A percentile compares a stretch with the other conserved stretches of the same genome.
Conservation (phyloP, 345 rosid species). For the Eucalyptus coolabah region DNA sequence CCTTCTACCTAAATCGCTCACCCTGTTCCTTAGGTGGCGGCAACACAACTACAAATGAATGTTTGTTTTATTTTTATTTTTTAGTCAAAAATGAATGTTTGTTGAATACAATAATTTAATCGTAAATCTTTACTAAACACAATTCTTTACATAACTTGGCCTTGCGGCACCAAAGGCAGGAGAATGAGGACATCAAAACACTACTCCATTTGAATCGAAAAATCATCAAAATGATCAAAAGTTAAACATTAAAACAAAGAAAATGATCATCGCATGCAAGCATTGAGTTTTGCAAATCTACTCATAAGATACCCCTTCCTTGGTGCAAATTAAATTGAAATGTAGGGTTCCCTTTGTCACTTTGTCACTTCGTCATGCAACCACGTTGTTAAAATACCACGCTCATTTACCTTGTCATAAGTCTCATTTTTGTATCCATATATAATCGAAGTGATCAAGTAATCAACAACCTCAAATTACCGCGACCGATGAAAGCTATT, state of each 20-base stretch:
- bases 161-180: neutral
- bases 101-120: neutral
- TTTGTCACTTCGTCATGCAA: neutral
- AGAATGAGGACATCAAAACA: neutral
- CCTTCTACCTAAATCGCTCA: too few relatives aligned
- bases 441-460: neutral
- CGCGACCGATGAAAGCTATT: fast-evolving
- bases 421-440: neutral
- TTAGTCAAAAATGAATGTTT: neutral
- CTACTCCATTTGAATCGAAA: neutral
- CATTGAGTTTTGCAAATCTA: neutral
- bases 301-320: neutral
- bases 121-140: neutral
- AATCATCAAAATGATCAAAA: neutral
- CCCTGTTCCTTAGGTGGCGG: neutral
- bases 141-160: neutral
- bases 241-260: neutral
- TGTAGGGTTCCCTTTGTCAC: neutral
- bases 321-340: neutral
- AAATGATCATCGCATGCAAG: neutral
- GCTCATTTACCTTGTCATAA: neutral
- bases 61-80: too few relatives aligned
- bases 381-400: fast-evolving
- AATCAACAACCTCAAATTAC: neutral
- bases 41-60: neutral